A percentile compares a stretch with the other conserved stretches of the same genome.
Evolutionary conservation across 2,329 filamentous ascomycete species (phyloP).

Genomic region (Helotiales sp.): DNA sequence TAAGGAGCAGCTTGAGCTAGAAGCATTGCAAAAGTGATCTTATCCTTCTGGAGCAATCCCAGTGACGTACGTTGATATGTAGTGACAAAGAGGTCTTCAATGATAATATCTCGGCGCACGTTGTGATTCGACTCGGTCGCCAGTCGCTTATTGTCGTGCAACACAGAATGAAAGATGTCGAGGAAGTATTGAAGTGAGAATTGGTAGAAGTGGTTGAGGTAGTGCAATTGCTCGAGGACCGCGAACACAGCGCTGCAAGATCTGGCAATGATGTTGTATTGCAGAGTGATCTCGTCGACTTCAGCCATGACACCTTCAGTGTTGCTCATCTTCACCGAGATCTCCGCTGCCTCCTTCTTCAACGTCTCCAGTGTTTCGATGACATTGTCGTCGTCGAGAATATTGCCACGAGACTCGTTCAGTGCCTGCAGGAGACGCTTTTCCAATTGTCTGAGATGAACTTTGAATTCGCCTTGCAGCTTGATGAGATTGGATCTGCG

Average conservation of each 20-base stretch:
- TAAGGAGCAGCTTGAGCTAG: slow-evolving; percentile 95
- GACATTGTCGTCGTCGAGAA: slow-evolving; percentile 96
- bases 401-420: slow-evolving; percentile 96
- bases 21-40: slow-evolving; percentile 90
- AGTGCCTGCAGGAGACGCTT: slow-evolving; percentile 91
- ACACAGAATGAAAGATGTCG: slow-evolving; percentile 92
- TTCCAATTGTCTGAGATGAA: slow-evolving; percentile 94
- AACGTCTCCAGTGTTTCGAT: slow-evolving; percentile 97
- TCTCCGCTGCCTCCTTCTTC: slow-evolving; percentile 96
- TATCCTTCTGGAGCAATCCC: slow-evolving; percentile 88
- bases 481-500: slow-evolving; percentile 96
- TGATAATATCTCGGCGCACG: slow-evolving; percentile 81
- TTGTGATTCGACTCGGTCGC: slow-evolving; percentile 72
- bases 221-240: slow-evolving; percentile 93
- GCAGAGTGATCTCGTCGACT: slow-evolving; percentile 90
- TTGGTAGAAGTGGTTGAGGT: slow-evolving; percentile 99
- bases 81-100: slow-evolving; percentile 87
- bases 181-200: slow-evolving; percentile 98
- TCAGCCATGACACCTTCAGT: slow-evolving; percentile 98
- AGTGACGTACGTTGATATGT: slow-evolving; percentile 93
- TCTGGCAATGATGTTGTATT: slow-evolving; percentile 90
- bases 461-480: slow-evolving; percentile 97
- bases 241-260: slow-evolving; percentile 98
- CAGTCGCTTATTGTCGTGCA: slow-evolving; percentile 76
- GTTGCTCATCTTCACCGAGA: slow-evolving; percentile 92